Conservation (phyloP, 495 filamentous ascomycete genomes). For the Podospora fimiseda region DNA sequence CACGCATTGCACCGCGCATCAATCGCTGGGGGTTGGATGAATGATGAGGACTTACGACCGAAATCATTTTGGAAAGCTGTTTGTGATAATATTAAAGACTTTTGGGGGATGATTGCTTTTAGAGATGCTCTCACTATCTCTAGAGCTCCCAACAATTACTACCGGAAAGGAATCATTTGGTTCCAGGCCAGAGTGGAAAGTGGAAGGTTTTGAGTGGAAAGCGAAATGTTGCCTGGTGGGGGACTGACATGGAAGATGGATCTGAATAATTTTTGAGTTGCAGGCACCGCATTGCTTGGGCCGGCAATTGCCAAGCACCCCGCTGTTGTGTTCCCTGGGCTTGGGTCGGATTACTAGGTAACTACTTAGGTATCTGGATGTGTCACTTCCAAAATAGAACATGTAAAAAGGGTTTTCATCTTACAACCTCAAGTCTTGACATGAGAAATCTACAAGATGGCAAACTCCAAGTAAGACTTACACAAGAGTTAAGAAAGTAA, state of each 20-base stretch:
- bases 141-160: conserved; percentile 59
- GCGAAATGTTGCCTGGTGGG: conserved; percentile 24
- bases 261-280: conserved; percentile 21
- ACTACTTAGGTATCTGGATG: too few relatives aligned
- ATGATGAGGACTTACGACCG: too few relatives aligned
- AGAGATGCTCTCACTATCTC: conserved; percentile 66
- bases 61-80: too few relatives aligned
- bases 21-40: background rate
- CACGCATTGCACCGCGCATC: too few relatives aligned
- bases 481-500: background rate
- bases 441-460: too few relatives aligned
- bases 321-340: too few relatives aligned
- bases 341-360: too few relatives aligned
- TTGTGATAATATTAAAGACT: conserved; percentile 3
- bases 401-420: too few relatives aligned
- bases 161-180: conserved; percentile 56
- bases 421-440: too few relatives aligned
- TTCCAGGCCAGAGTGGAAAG: conserved; percentile 1
- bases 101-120: conserved; percentile 41
- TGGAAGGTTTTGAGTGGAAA: conserved; percentile 13
- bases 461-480: conserved; percentile 39
- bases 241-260: conserved; percentile 14
- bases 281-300: conserved; percentile 9
- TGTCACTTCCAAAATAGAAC: too few relatives aligned
- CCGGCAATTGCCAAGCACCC: conserved; percentile 10